These are phyloP conservation scores for Microcyclosporella mali DNA, from an alignment of 2,329 filamentous ascomycete genomes.

Conservation along the genomic window DNA sequence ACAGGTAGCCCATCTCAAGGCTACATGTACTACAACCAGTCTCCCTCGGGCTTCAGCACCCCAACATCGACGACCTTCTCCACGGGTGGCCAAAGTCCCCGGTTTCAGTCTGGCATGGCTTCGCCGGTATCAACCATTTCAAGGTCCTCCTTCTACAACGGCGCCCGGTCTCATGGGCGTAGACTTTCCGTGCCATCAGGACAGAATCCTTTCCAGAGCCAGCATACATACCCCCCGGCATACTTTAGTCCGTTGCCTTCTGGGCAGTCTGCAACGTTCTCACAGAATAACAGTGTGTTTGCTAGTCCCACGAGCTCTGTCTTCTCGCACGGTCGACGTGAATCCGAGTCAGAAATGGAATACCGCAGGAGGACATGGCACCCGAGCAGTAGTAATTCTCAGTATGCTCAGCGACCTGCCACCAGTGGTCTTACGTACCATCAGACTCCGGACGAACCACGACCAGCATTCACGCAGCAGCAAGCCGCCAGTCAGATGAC, in stretches of 20 bases:
- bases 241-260: conserved; percentile 51
- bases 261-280: conserved; percentile 50
- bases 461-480: conserved; percentile 50
- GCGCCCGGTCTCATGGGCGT: conserved; percentile 59
- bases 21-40: conserved; percentile 60
- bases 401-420: conserved; percentile 54
- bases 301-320: conserved; percentile 62
- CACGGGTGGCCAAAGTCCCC: conserved; percentile 67
- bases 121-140: conserved; percentile 69
- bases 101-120: conserved; percentile 60
- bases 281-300: conserved; percentile 54
- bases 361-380: conserved; percentile 88
- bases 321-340: conserved; percentile 58
- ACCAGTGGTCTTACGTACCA: conserved; percentile 72
- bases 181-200: conserved; percentile 77
- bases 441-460: conserved; percentile 60
- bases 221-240: conserved; percentile 52
- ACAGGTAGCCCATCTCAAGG: conserved; percentile 57
- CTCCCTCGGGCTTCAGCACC: conserved; percentile 70
- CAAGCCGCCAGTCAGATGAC: conserved; percentile 54
- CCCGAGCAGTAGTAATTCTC: conserved; percentile 63
- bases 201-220: conserved; percentile 65
- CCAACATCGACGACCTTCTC: conserved; percentile 81
- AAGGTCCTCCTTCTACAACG: conserved; percentile 68
- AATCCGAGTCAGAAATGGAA: conserved; percentile 66